Conservation (phyloP, 345 rosid genomes). For the Eutrema japonicum region DNA sequence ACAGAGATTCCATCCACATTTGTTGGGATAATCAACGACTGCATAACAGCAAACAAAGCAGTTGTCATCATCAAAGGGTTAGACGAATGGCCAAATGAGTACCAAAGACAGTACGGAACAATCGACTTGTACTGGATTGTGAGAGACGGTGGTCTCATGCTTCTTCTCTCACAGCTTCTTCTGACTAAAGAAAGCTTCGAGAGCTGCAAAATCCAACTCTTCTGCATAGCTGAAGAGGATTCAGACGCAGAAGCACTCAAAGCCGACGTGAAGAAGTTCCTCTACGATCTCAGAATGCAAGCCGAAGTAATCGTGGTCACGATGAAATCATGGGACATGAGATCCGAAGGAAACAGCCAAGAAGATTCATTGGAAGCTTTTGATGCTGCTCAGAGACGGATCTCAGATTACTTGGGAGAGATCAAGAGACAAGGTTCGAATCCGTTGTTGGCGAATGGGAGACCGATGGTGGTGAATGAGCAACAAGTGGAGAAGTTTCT, state of each 20-base stretch:
- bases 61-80: conserved; percentile 99
- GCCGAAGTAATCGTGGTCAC: conserved; percentile 96
- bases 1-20: conserved; percentile 91
- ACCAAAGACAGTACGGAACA: conserved; percentile 94
- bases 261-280: conserved; percentile 93
- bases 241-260: conserved; percentile 92
- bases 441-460: conserved; percentile 75
- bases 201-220: conserved; percentile 97
- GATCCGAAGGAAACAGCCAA: conserved; percentile 64
- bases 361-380: conserved; percentile 81
- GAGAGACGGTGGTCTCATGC: conserved; percentile 98
- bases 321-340: conserved; percentile 90
- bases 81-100: conserved; percentile 99
- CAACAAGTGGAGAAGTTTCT: conserved; percentile 71
- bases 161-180: conserved; percentile 97
- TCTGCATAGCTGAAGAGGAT: conserved; percentile 98
- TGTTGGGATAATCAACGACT: conserved; percentile 91
- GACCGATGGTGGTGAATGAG: conserved; percentile 74
- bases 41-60: conserved; percentile 96
- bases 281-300: conserved; percentile 98
- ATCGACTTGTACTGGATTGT: conserved; percentile 99
- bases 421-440: conserved; percentile 57
- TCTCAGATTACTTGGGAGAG: conserved; percentile 64
- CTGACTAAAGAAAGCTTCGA: conserved; percentile 98
- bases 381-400: conserved; percentile 72